Percentiles rank a stretch among this genome's conserved stretches.
Conservation (phyloP, 495 filamentous ascomycete species). For the Penicillium desertorum region DNA sequence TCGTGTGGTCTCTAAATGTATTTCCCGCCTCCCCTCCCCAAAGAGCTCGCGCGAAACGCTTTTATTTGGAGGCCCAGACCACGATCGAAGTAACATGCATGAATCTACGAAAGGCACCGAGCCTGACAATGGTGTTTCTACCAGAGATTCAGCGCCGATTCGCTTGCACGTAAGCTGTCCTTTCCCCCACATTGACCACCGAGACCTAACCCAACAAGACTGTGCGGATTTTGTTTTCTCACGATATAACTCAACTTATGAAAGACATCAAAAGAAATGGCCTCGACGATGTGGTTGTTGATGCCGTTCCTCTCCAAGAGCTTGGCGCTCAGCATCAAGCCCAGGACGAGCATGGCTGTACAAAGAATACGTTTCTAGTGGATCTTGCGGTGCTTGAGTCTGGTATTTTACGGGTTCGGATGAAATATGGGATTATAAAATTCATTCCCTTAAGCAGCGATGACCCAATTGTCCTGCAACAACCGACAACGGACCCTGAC, state of each 20-base stretch:
- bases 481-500: not conserved
- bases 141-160: not conserved
- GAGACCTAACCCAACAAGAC: not conserved
- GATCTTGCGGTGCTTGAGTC: not conserved
- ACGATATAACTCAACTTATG: not conserved
- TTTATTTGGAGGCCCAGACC: too few relatives aligned
- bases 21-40: too few relatives aligned
- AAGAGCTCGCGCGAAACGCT: too few relatives aligned
- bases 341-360: not conserved
- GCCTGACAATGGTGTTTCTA: not conserved
- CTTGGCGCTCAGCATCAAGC: not conserved
- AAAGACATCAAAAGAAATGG: not conserved
- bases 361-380: not conserved
- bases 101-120: too few relatives aligned
- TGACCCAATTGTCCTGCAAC: not conserved
- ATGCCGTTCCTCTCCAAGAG: not conserved
- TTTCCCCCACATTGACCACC: not conserved
- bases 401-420: not conserved
- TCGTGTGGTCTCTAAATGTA: too few relatives aligned
- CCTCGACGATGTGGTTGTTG: not conserved
- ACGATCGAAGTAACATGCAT: too few relatives aligned
- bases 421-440: not conserved
- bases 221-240: not conserved
- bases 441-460: not conserved
- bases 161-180: not conserved